Base-by-base conservation (phyloP, 345 rosid genomes). In the Populus simonii region DNA sequence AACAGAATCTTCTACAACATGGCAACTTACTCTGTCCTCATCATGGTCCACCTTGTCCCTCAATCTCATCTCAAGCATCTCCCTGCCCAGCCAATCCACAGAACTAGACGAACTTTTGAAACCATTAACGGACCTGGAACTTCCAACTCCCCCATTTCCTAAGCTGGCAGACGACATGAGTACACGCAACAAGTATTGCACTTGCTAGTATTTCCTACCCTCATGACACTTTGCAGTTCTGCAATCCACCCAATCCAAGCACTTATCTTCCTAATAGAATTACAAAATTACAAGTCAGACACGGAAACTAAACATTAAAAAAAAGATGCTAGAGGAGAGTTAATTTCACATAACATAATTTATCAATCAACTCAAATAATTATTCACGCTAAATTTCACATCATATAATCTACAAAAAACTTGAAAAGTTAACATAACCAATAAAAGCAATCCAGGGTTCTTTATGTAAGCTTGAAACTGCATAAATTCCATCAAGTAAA, bases 141-240 rank as follows among this genome's bases (percentile, higher is more conserved):
- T 96, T 80, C 99, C 99, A 72, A 90, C 98, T 59, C 96, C 96
- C 71, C 97, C 98, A 81, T 96, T 90, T 57, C 97, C 97, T 66
- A 90, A 72, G 85, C 92, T 90, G 76, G 97, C 93, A 76, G 97
- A 92, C 62, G 98, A 89, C 99, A 96, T 96, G 53, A 31, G 73
- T 71, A 70, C 77, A 73, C 81, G 51, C 31, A 65, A 75, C 43
- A 67, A 82, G 67, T 76, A 74, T 74, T 66, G 63, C 57, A 85
- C 49, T 81, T 27, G 73, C 89, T 84, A 91, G 84, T 85, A 74
- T 49, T 81, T 71, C 83, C 65, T 39, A 74, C 78, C 84, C 82
- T 80, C 84, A 81, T 55, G 81, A 83, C 53, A 72, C 80, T 51
- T 67, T 33, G 84, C 57, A 62, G 72, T 53, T 68, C 74, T 83